Evolutionary conservation across 768 basidiomycete species (phyloP).

Genomic region (Grammothele lineata): DNA sequence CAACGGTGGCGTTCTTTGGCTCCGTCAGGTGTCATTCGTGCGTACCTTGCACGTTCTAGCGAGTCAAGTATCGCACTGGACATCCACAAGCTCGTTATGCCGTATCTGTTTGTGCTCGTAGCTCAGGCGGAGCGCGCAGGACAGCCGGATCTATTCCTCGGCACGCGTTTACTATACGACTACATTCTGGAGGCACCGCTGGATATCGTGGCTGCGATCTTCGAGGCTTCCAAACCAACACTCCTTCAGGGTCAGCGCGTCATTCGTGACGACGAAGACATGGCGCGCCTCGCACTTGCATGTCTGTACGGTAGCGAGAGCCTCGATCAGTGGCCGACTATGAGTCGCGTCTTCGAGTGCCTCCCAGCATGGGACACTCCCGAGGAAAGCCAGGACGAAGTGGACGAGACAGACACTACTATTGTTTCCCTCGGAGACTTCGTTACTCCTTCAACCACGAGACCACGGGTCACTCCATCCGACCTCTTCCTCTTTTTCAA

Average conservation of each 20-base stretch:
- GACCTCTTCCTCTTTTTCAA: conserved; percentile 82
- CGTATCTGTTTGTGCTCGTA: conserved; percentile 92
- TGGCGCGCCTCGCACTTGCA: conserved; percentile 82
- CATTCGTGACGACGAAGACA: conserved; percentile 76
- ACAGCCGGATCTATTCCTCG: conserved; percentile 60
- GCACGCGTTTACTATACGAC: conserved; percentile 62
- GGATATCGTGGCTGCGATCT: conserved; percentile 66
- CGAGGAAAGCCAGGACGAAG: conserved; percentile 53
- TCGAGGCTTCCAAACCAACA: conserved; percentile 91
- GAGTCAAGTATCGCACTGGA: conserved; percentile 60
- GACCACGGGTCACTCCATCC: conserved; percentile 50
- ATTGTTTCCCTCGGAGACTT: conserved; percentile 76
- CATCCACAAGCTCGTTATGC: conserved; percentile 76
- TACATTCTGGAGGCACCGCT: conserved; percentile 69
- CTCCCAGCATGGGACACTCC: conserved; percentile 83
- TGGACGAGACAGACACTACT: conserved; percentile 79
- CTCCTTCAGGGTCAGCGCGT: conserved; percentile 65
- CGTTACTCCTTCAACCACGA: conserved; percentile 67
- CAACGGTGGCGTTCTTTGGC: conserved; percentile 66
- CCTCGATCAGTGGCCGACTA: conserved; percentile 70
- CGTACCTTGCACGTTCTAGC: conserved; percentile 74
- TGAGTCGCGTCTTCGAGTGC: conserved; percentile 94
- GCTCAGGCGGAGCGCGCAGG: conserved; percentile 81
- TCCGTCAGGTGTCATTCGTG: conserved; percentile 59
- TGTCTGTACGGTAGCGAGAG: conserved; percentile 81